Percentiles rank a stretch among this genome's conserved stretches.
These are phyloP conservation scores for Claviceps pazoutovae DNA, from an alignment of 2,329 filamentous ascomycete species.

Conservation along the genomic window DNA sequence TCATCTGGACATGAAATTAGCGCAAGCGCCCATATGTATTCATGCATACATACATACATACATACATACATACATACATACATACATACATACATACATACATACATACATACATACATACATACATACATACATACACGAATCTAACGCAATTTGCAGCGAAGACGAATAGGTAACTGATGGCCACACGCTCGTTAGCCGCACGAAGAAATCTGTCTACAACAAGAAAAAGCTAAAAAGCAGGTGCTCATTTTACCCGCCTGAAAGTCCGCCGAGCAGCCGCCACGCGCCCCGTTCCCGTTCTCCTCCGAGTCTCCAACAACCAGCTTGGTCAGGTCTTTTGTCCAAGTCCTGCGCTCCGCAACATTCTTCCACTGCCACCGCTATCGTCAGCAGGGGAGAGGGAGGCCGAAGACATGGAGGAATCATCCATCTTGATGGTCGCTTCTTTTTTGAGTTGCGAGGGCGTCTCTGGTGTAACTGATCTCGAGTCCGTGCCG, in stretches of 20 bases:
- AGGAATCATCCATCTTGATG: slow-evolving; percentile 8
- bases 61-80: neutral
- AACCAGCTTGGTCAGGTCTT: neutral
- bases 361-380: slow-evolving; percentile 10
- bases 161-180: neutral
- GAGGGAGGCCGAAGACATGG: neutral
- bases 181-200: too few species aligned
- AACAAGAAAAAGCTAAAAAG: too few species aligned
- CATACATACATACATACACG: too few species aligned
- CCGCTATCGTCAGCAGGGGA: slow-evolving; percentile 7
- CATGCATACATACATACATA: neutral
- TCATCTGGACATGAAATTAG: too few species aligned
- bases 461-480: slow-evolving; percentile 40
- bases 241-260: too few species aligned
- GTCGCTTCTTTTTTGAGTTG: slow-evolving; percentile 37
- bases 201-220: too few species aligned
- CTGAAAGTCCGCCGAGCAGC: neutral
- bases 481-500: slow-evolving; percentile 34
- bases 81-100: neutral
- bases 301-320: neutral
- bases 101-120: neutral
- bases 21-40: neutral
- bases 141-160: neutral
- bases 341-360: slow-evolving; percentile 10
- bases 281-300: neutral